A percentile compares a stretch with the other conserved stretches of the same genome.
phyloP scores from a whole-genome alignment of 257 asterid species.

The Eucommia ulmoides region DNA sequence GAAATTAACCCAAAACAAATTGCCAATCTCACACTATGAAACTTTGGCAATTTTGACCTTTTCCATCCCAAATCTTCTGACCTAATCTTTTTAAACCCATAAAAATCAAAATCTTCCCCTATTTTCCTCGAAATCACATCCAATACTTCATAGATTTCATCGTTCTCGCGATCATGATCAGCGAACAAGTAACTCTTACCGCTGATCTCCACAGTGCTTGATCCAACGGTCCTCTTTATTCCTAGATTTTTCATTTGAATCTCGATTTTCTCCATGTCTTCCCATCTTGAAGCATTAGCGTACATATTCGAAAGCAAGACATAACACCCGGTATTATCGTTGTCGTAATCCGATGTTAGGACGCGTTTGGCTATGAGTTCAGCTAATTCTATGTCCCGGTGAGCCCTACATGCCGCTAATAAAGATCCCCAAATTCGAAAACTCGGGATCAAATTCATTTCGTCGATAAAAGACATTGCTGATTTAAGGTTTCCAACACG shows the following conservation, averaged over 20 bases:
- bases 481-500: slow-evolving; percentile 36
- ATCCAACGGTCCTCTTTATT: slow-evolving; percentile 24
- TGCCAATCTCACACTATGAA: slow-evolving; percentile 58
- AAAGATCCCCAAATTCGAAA: slow-evolving; percentile 64
- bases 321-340: slow-evolving; percentile 43
- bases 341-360: slow-evolving; percentile 26
- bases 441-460: slow-evolving; percentile 45
- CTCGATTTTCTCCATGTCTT: slow-evolving; percentile 29
- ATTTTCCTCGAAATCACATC: slow-evolving; percentile 30
- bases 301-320: slow-evolving; percentile 59
- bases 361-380: slow-evolving; percentile 35
- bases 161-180: slow-evolving; percentile 26
- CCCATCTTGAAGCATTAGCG: slow-evolving; percentile 52
- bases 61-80: slow-evolving; percentile 14
- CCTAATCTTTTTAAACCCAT: slow-evolving; percentile 16
- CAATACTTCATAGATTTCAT: slow-evolving; percentile 23
- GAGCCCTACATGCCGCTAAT: slow-evolving; percentile 43
- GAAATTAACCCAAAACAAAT: slow-evolving; percentile 42
- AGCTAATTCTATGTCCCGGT: slow-evolving; percentile 39
- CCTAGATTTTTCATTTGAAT: slow-evolving; percentile 34
- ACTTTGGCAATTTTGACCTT: slow-evolving; percentile 17
- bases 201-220: slow-evolving; percentile 32
- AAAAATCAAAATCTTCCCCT: slow-evolving; percentile 12
- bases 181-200: slow-evolving; percentile 28
- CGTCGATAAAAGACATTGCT: slow-evolving; percentile 36